Evolutionary conservation across 345 rosid genomes (phyloP).

Genomic region (Citrus cavaleriei): DNA sequence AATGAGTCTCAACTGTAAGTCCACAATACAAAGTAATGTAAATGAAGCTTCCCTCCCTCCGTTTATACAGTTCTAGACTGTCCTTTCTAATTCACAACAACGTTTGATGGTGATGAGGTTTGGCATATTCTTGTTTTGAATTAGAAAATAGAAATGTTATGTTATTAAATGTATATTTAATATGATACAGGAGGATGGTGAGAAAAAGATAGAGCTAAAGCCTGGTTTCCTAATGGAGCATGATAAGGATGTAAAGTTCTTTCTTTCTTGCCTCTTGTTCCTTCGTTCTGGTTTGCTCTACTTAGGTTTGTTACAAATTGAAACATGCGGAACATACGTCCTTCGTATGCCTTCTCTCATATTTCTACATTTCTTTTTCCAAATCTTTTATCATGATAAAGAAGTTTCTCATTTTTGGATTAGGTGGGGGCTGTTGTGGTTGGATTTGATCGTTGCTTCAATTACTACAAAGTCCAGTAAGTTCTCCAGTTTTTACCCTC

Average conservation of each 20-base stretch:
- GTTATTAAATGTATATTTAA: neutral
- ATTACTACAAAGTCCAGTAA: too few relatives aligned
- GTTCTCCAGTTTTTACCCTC: too few relatives aligned
- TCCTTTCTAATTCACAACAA: neutral
- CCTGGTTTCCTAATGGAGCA: conserved; percentile 82
- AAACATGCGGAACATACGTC: neutral
- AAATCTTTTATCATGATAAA: too few relatives aligned
- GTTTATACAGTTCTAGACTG: neutral
- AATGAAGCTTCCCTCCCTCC: too few relatives aligned
- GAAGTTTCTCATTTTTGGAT: too few relatives aligned
- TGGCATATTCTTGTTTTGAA: neutral
- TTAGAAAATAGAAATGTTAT: neutral
- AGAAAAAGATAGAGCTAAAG: conserved; percentile 64
- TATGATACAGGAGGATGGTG: conserved; percentile 72
- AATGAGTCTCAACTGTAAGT: neutral
- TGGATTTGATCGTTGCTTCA: too few relatives aligned
- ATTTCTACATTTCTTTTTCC: too few relatives aligned
- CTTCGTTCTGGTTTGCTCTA: neutral
- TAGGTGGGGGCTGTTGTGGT: too few relatives aligned
- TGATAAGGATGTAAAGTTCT: conserved; percentile 66
- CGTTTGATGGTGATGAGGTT: neutral
- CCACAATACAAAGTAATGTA: neutral
- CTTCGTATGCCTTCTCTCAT: neutral
- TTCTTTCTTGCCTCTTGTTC: neutral
- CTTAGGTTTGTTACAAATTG: neutral